phyloP scores from a whole-genome alignment of 2,329 filamentous ascomycete species.

The Penicillium sp. region DNA sequence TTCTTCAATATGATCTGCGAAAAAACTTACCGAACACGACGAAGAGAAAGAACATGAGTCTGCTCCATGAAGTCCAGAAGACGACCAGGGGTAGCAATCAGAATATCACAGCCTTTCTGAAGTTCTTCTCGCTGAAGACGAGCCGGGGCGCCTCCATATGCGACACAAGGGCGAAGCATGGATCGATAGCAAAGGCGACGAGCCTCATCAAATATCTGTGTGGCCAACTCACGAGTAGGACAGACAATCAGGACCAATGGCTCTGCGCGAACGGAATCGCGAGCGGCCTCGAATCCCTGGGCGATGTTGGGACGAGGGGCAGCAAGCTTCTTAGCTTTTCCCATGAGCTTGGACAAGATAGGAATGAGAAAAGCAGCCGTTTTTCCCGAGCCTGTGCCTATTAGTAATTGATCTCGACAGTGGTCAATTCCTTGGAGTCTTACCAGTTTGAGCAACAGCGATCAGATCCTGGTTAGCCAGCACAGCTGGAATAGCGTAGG shows the following conservation, averaged over 20 bases:
- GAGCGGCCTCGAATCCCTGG: slow-evolving; percentile 54
- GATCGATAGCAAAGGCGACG: slow-evolving; percentile 91
- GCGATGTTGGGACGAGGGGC: slow-evolving; percentile 69
- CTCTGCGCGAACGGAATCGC: slow-evolving; percentile 69
- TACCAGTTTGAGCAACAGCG: slow-evolving; percentile 89
- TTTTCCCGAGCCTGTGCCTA: slow-evolving; percentile 81
- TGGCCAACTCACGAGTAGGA: slow-evolving; percentile 85
- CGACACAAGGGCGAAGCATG: slow-evolving; percentile 87
- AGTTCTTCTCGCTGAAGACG: slow-evolving; percentile 71
- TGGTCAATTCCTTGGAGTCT: slow-evolving; percentile 30
- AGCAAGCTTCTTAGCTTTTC: slow-evolving; percentile 85
- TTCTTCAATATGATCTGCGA: background rate
- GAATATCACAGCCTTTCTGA: slow-evolving; percentile 80
- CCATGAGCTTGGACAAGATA: slow-evolving; percentile 88
- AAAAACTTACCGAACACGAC: slow-evolving; percentile 67
- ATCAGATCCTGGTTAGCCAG: slow-evolving; percentile 78
- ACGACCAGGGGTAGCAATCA: slow-evolving; percentile 86
- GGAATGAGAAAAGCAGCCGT: slow-evolving; percentile 91
- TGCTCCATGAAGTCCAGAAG: slow-evolving; percentile 80
- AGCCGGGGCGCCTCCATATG: slow-evolving; percentile 82
- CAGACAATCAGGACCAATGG: slow-evolving; percentile 83
- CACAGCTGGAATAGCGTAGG: slow-evolving; percentile 80
- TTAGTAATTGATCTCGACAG: slow-evolving; percentile 4
- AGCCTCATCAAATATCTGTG: slow-evolving; percentile 93
- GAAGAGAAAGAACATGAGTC: slow-evolving; percentile 67